Base-by-base conservation (phyloP, 345 rosid genomes). In the Carallia pectinifolia region DNA sequence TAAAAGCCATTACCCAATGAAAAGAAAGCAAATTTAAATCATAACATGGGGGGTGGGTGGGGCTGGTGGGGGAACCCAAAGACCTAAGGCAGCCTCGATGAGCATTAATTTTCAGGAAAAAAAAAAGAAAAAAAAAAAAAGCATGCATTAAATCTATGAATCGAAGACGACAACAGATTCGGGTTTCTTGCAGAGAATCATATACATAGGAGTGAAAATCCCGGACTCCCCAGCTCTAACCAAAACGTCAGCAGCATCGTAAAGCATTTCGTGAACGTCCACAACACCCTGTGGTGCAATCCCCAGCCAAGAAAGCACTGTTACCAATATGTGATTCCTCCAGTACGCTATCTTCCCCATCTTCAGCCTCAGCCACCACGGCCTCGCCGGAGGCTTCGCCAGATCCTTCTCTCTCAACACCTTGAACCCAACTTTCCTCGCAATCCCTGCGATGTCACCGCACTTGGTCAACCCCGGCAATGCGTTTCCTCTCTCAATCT, bases 141-240 rank as follows among this genome's bases (percentile, higher is more conserved):
- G 44, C 44, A 39, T 39, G 9, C 44, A 7, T 0, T 39, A 7
- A 7, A 6, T 39, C 44, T 39, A 39, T 7, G 44, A 39, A 1
- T 39, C 44, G 23, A 23, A 23, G 23, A 23, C 23, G 44, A 7
- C 44, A 7, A 2, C 12, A 1, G 10, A 39, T 74, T 72, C 85
- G 13, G 97, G 98, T 69, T 94, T 94, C 73, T 90, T 85, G 82
- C 91, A 87, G 78, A 94, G 97, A 59, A 91, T 78, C 97, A 94
- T 91, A 75, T 94, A 89, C 98, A 94, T 94, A n/a, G 98, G 98
- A n/a, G 88, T 50, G 84, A 94, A 94, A 23, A 94, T 91, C 23
- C 88, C 98, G 50, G 84, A 79, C 66, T 94, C 97, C 1, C 97
- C 98, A 0, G 95, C 98, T 55, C 76, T 78, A 13, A 89, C 88